Conservation (phyloP, 2,329 filamentous ascomycete species). For the Passalora sequoiae region DNA sequence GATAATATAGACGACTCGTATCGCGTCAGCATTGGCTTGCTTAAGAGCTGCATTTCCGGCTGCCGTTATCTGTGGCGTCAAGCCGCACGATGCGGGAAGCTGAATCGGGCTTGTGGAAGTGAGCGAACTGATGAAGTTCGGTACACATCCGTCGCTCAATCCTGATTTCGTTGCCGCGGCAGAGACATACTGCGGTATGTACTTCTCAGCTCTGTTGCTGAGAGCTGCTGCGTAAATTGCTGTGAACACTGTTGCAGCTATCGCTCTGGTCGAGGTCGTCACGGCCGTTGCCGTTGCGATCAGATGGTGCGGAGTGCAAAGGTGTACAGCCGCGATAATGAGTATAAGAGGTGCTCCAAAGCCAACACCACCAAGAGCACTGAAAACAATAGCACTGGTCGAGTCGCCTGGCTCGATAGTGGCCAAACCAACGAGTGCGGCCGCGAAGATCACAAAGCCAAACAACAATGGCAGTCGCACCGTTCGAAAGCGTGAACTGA, state of each 20-base stretch:
- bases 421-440: constrained; percentile 13
- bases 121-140: constrained; percentile 35
- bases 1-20: constrained; percentile 6
- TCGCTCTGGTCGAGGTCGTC: constrained; percentile 10
- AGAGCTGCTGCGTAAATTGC: constrained; percentile 41
- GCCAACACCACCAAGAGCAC: constrained; percentile 16
- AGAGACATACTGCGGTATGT: constrained; percentile 35
- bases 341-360: constrained; percentile 21
- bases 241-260: constrained; percentile 36
- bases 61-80: constrained; percentile 32
- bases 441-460: constrained; percentile 17
- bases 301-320: constrained; percentile 17
- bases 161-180: constrained; percentile 37
- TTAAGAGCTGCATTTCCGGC: constrained; percentile 24
- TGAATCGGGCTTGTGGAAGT: constrained; percentile 20
- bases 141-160: constrained; percentile 31
- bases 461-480: constrained; percentile 13
- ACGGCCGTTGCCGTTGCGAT: constrained; percentile 20
- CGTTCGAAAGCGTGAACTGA: constrained; percentile 11
- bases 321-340: constrained; percentile 19
- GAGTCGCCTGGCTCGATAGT: constrained; percentile 18
- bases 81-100: constrained; percentile 30
- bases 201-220: constrained; percentile 35
- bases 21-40: constrained; percentile 6
- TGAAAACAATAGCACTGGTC: constrained; percentile 14